Evolutionary conservation across 441 rosid genomes (phyloP).

Genomic region (Adansonia gregorii): DNA sequence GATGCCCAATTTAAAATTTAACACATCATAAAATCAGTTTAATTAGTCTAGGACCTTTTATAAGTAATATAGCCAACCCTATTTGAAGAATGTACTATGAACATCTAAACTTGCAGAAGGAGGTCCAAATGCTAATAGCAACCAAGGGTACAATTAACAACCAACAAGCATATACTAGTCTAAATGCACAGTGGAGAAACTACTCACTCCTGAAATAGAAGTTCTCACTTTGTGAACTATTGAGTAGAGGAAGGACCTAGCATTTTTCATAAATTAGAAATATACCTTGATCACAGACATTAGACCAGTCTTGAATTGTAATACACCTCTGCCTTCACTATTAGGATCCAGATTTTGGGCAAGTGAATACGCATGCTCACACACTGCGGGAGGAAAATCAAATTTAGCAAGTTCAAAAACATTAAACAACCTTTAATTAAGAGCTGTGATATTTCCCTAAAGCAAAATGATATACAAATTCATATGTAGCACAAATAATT

Average conservation of each 20-base stretch:
- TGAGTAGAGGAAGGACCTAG: neutral
- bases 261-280: slow-evolving; percentile 6
- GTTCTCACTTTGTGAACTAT: neutral
- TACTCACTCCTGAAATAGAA: neutral
- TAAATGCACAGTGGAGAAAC: neutral
- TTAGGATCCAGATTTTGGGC: slow-evolving; percentile 97
- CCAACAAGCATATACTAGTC: slow-evolving; percentile 2
- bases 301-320: slow-evolving; percentile 94
- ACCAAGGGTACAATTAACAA: slow-evolving; percentile 11
- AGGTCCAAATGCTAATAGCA: neutral
- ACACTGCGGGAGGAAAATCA: slow-evolving; percentile 56
- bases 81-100: slow-evolving; percentile 8
- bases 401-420: slow-evolving; percentile 19
- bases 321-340: slow-evolving; percentile 96
- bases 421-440: slow-evolving; percentile 6
- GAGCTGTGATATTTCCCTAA: neutral
- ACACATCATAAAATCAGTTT: neutral
- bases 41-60: neutral
- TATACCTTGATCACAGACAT: slow-evolving; percentile 94
- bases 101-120: slow-evolving; percentile 12
- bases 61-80: neutral
- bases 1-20: neutral
- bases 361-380: slow-evolving; percentile 94
- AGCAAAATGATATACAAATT: neutral
- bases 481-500: slow-evolving; percentile 9